Conservation (phyloP, 768 basidiomycete genomes). For the Trametes cingulata region DNA sequence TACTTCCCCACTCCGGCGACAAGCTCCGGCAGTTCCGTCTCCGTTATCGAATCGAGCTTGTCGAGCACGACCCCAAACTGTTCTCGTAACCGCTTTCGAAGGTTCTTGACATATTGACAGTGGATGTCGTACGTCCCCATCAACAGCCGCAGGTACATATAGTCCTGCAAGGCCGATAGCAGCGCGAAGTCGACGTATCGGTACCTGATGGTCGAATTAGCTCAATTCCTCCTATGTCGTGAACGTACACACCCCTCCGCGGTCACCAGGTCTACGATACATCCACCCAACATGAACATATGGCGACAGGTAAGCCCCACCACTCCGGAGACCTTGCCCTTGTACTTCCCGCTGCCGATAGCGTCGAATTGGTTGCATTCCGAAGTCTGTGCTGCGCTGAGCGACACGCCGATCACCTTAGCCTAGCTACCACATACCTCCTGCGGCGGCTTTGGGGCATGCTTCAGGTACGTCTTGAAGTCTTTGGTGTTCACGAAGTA, state of each 20-base stretch:
- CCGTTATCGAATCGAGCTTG: background rate
- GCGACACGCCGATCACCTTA: background rate
- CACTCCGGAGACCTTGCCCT: constrained; percentile 16
- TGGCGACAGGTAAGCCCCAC: constrained; percentile 20
- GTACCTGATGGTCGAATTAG: constrained; percentile 1
- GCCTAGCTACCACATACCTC: background rate
- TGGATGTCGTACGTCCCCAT: constrained; percentile 29
- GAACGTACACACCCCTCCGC: constrained; percentile 21
- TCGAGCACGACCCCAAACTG: constrained; percentile 1
- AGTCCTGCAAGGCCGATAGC: constrained; percentile 10
- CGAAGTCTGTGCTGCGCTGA: constrained; percentile 2
- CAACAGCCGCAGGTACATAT: constrained; percentile 9
- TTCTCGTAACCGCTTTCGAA: constrained; percentile 3
- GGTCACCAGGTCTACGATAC: constrained; percentile 20
- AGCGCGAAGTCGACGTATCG: constrained; percentile 16
- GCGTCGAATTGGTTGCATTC: constrained; percentile 23
- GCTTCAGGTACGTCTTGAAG: constrained; percentile 1
- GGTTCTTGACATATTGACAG: constrained; percentile 26
- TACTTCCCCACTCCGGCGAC: constrained; percentile 19
- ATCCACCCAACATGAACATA: constrained; percentile 17
- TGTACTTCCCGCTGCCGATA: constrained; percentile 13
- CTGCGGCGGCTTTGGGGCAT: background rate
- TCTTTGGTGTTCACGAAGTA: constrained; percentile 19
- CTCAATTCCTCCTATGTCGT: background rate
- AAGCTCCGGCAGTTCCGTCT: background rate